These are phyloP conservation scores for Amauroascus niger DNA, from an alignment of 2,329 filamentous ascomycete species.

Conservation along the genomic window DNA sequence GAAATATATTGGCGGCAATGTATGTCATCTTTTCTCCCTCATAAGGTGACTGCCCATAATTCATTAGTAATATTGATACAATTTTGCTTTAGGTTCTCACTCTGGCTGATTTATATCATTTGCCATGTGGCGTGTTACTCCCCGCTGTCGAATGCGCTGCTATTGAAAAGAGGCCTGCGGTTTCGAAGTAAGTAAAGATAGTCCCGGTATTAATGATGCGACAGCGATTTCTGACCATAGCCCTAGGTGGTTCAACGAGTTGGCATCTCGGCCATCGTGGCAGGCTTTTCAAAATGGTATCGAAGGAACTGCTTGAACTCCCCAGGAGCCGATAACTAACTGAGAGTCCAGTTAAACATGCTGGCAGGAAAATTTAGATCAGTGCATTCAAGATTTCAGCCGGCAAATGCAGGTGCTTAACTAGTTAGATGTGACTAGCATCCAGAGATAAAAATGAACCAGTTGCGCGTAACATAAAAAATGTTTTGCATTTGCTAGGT, in stretches of 20 bases:
- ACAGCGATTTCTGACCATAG: neutral
- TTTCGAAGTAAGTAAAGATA: slow-evolving; percentile 9
- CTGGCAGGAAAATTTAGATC: too few relatives aligned
- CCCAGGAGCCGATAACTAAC: neutral
- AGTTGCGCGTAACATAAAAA: too few relatives aligned
- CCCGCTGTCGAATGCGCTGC: neutral
- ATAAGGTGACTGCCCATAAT: neutral
- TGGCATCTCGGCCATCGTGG: slow-evolving; percentile 7
- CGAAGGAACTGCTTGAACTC: slow-evolving; percentile 4
- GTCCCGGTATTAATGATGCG: neutral
- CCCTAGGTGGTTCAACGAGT: slow-evolving; percentile 13
- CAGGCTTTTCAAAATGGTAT: slow-evolving; percentile 7
- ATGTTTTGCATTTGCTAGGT: too few relatives aligned
- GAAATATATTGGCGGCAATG: slow-evolving; percentile 15
- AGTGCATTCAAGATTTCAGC: too few relatives aligned
- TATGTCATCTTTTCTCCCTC: neutral
- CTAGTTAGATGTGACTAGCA: neutral
- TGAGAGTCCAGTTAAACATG: too few relatives aligned
- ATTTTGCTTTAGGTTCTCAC: slow-evolving; percentile 8
- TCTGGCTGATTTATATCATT: slow-evolving; percentile 13
- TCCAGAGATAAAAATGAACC: neutral
- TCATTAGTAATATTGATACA: neutral
- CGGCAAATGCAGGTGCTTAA: too few relatives aligned
- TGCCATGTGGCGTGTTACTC: slow-evolving; percentile 6
- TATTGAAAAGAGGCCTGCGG: slow-evolving; percentile 11